Evolutionary conservation across 2,329 filamentous ascomycete genomes (phyloP).

Genomic region (Cyphellophora attinorum): DNA sequence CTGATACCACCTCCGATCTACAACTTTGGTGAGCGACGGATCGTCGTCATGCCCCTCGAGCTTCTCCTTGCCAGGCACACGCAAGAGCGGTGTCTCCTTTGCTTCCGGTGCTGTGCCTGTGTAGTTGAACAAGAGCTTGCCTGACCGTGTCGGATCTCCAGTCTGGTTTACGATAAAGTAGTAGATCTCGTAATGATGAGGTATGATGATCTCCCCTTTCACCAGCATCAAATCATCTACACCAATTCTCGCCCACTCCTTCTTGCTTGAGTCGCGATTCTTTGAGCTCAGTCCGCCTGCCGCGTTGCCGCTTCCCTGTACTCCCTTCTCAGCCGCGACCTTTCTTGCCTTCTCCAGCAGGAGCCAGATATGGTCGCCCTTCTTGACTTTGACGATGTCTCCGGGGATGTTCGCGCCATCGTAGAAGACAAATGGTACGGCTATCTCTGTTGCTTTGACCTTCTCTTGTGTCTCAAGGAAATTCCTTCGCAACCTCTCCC

Average conservation of each 20-base stretch:
- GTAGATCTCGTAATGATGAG: constrained; percentile 96
- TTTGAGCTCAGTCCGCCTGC: constrained; percentile 8
- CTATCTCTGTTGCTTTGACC: constrained; percentile 80
- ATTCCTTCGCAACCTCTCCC: constrained; percentile 66
- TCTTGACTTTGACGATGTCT: constrained; percentile 75
- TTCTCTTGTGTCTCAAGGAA: constrained; percentile 75
- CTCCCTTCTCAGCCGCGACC: constrained; percentile 72
- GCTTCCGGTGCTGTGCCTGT: constrained; percentile 30
- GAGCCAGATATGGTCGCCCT: constrained; percentile 86
- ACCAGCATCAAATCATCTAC: constrained; percentile 96
- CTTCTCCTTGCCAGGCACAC: constrained; percentile 40
- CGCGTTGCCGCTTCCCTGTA: constrained; percentile 49
- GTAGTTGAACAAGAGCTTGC: constrained; percentile 72
- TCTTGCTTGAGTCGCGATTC: constrained; percentile 45
- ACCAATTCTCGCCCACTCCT: constrained; percentile 81
- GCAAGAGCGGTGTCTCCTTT: constrained; percentile 26
- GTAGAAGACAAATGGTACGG: constrained; percentile 93
- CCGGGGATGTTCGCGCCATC: constrained; percentile 85
- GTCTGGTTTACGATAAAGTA: constrained; percentile 79
- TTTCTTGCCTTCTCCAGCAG: constrained; percentile 88
- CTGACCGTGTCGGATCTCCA: constrained; percentile 60
- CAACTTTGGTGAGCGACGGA: constrained; percentile 77
- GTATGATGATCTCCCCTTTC: constrained; percentile 79
- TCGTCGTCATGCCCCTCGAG: constrained; percentile 73
- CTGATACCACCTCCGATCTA: constrained; percentile 94